Percentiles rank a stretch among this genome's conserved stretches.
phyloP scores from a whole-genome alignment of 116 monocot genomes.

The Zostera marina region DNA sequence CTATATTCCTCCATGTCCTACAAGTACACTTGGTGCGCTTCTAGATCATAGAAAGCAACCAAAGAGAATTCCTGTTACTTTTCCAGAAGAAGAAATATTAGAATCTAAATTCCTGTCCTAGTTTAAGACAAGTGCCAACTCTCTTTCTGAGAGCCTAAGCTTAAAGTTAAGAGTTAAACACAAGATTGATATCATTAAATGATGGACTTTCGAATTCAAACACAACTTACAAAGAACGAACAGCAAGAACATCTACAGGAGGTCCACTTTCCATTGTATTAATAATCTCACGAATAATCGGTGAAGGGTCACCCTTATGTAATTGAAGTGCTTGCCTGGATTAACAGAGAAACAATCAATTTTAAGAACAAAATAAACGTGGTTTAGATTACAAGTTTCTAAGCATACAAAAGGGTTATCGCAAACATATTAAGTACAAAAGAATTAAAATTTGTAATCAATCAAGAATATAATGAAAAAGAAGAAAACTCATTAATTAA shows the following conservation, averaged over 20 bases:
- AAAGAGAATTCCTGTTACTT: too few relatives aligned
- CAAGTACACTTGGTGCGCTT: too few relatives aligned
- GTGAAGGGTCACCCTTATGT: conserved; percentile 50
- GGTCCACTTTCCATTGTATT: conserved; percentile 72
- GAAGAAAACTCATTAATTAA: neutral
- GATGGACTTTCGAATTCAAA: neutral
- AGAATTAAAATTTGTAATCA: neutral
- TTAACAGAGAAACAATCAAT: neutral
- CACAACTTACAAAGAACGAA: conserved; percentile 55
- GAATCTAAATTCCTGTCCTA: too few relatives aligned
- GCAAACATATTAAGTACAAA: neutral
- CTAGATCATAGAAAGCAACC: too few relatives aligned
- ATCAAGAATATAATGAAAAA: neutral
- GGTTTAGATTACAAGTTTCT: too few relatives aligned
- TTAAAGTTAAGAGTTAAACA: too few relatives aligned
- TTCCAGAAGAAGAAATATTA: too few relatives aligned
- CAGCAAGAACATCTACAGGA: conserved; percentile 72
- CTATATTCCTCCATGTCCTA: too few relatives aligned
- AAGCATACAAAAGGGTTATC: neutral
- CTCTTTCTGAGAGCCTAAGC: too few relatives aligned
- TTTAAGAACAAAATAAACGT: neutral
- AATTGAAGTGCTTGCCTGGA: conserved; percentile 94
- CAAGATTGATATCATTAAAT: neutral
- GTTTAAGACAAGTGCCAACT: too few relatives aligned
- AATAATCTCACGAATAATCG: conserved; percentile 61